Conservation (phyloP, 2,329 filamentous ascomycete species). For the Coniella lustricola region DNA sequence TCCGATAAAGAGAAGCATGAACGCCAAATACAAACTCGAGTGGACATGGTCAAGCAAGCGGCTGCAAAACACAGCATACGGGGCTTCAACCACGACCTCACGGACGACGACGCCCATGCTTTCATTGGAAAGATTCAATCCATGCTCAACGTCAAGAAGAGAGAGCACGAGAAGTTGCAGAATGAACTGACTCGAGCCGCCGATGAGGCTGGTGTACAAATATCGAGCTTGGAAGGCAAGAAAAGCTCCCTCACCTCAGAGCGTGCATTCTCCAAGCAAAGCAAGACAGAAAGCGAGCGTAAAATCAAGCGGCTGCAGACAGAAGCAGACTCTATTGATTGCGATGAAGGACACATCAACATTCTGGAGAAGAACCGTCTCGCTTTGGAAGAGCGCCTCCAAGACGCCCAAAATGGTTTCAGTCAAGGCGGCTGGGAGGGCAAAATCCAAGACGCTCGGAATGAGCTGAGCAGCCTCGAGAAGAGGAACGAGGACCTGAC, state of each 20-base stretch:
- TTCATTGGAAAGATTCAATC: conserved; percentile 76
- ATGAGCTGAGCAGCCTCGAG: conserved; percentile 62
- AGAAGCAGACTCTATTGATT: conserved; percentile 63
- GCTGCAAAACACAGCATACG: conserved; percentile 72
- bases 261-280: conserved; percentile 65
- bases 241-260: conserved; percentile 67
- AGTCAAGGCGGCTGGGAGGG: conserved; percentile 61
- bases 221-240: conserved; percentile 68
- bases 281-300: conserved; percentile 67
- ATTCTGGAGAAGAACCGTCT: conserved; percentile 67
- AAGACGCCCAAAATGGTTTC: conserved; percentile 55
- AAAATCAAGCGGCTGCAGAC: conserved; percentile 60
- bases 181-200: conserved; percentile 68
- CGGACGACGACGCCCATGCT: conserved; percentile 62
- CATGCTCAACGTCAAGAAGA: conserved; percentile 69
- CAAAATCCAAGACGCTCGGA: conserved; percentile 60
- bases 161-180: conserved; percentile 66
- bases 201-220: conserved; percentile 60
- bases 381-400: conserved; percentile 59
- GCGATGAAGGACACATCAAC: conserved; percentile 80
- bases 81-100: conserved; percentile 74
- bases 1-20: conserved; percentile 86
- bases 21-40: conserved; percentile 64
- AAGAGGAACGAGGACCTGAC: conserved; percentile 65
- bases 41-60: conserved; percentile 69